Percentiles rank a stretch among this genome's conserved stretches.
These are phyloP conservation scores for Ustilago curta DNA, from an alignment of 1,284 basidiomycete genomes.

Conservation along the genomic window DNA sequence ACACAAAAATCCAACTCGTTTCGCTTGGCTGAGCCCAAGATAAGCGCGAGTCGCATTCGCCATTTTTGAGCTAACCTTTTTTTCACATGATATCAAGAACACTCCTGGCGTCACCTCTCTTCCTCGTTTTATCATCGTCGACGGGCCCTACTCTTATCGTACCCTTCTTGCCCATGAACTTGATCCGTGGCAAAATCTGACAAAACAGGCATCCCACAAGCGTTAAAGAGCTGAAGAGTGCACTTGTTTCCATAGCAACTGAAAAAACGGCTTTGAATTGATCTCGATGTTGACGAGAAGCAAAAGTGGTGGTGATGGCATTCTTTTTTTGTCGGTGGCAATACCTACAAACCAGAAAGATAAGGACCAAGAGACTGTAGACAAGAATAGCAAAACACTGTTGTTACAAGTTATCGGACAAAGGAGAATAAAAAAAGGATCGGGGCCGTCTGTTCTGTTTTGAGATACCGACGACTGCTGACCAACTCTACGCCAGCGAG, in stretches of 20 bases:
- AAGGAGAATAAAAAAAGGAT: slow-evolving; percentile 4
- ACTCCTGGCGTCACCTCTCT: too few relatives aligned
- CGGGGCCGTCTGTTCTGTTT: slow-evolving; percentile 8
- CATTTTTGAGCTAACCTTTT: background rate
- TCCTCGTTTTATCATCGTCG: background rate
- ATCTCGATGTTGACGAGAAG: slow-evolving; percentile 4
- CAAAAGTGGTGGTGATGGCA: slow-evolving; percentile 12
- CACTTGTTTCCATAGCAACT: background rate
- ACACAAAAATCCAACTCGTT: slow-evolving; percentile 1
- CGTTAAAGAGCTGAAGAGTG: background rate
- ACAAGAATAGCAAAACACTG: slow-evolving; percentile 19
- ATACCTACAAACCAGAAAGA: slow-evolving; percentile 11
- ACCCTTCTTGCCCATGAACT: background rate
- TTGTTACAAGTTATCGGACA: slow-evolving; percentile 25
- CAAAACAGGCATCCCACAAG: background rate
- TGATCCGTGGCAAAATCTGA: too few relatives aligned
- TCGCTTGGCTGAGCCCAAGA: slow-evolving; percentile 4
- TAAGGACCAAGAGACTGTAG: slow-evolving; percentile 1
- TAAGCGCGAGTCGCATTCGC: background rate
- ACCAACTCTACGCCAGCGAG: background rate
- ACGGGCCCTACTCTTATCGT: background rate
- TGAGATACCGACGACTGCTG: background rate
- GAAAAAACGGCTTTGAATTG: slow-evolving; percentile 6
- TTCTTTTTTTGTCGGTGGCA: slow-evolving; percentile 4
- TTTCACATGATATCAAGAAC: too few relatives aligned